Evolutionary conservation across 345 rosid species (phyloP).

Genomic region (Clausena lansium): DNA sequence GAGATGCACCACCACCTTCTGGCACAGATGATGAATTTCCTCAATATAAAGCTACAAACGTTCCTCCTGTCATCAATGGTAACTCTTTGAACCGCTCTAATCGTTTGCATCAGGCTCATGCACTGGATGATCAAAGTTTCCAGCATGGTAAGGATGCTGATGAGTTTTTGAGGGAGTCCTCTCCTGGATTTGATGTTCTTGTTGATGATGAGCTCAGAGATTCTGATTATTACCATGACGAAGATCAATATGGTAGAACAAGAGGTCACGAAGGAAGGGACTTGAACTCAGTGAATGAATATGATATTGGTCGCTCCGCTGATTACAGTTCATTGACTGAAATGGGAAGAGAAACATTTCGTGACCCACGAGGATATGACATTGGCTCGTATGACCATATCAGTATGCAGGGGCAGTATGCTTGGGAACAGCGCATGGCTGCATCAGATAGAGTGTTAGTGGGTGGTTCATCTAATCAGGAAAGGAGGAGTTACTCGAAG

Average conservation of each 20-base stretch:
- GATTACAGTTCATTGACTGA: constrained; percentile 46
- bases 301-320: constrained; percentile 40
- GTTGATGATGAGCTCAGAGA: constrained; percentile 79
- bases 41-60: constrained; percentile 29
- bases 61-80: constrained; percentile 39
- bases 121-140: constrained; percentile 47
- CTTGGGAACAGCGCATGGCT: constrained; percentile 54
- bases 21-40: constrained; percentile 40
- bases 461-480: constrained; percentile 44
- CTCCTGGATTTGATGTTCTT: constrained; percentile 97
- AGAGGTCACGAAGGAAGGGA: constrained; percentile 58
- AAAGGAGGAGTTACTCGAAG: constrained; percentile 47
- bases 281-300: constrained; percentile 50
- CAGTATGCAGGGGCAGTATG: constrained; percentile 45
- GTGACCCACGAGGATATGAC: constrained; percentile 45
- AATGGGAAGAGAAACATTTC: constrained; percentile 43
- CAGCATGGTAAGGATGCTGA: constrained; percentile 64
- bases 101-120: constrained; percentile 43
- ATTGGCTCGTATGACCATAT: constrained; percentile 34
- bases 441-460: constrained; percentile 47
- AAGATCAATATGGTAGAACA: constrained; percentile 60
- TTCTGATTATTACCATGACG: constrained; percentile 66
- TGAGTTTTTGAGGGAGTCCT: constrained; percentile 73
- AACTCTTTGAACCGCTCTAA: constrained; percentile 32
- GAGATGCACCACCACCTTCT: constrained; percentile 28